Percentiles rank a stretch among this genome's conserved stretches.
These are phyloP conservation scores for Plectosphaerella plurivora DNA, from an alignment of 2,329 filamentous ascomycete genomes.

Conservation along the genomic window DNA sequence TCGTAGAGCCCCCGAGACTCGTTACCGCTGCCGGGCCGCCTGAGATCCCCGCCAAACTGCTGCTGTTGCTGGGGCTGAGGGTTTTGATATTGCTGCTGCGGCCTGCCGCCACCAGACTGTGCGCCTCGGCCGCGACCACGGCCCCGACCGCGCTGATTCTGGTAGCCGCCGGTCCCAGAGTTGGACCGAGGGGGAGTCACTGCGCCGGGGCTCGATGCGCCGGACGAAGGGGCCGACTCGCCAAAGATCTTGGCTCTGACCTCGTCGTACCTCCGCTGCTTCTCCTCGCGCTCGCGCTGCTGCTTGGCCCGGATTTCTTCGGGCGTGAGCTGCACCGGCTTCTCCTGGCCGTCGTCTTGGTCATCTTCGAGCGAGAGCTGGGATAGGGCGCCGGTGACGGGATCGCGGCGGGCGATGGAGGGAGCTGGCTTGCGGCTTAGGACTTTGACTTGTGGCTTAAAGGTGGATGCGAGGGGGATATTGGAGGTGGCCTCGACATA, in stretches of 20 bases:
- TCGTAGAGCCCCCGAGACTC: constrained; percentile 67
- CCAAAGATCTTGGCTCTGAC: constrained; percentile 85
- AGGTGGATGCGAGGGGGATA: constrained; percentile 62
- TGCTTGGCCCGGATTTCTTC: constrained; percentile 77
- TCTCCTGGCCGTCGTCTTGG: constrained; percentile 59
- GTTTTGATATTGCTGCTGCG: constrained; percentile 20
- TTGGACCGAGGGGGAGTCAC: constrained; percentile 52
- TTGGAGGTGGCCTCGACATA: constrained; percentile 64
- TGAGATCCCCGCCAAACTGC: not conserved
- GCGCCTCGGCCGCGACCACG: constrained; percentile 39
- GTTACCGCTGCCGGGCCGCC: constrained; percentile 16
- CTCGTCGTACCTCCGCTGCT: constrained; percentile 86
- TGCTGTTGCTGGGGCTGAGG: not conserved
- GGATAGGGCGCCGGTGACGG: constrained; percentile 38
- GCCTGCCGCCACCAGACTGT: constrained; percentile 27
- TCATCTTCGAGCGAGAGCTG: constrained; percentile 32
- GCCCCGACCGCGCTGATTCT: constrained; percentile 36
- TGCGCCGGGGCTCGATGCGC: constrained; percentile 57
- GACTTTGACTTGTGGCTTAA: constrained; percentile 80
- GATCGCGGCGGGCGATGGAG: constrained; percentile 56
- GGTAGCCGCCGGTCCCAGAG: constrained; percentile 31
- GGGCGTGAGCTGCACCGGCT: constrained; percentile 59
- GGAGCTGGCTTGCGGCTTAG: constrained; percentile 73
- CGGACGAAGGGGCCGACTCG: constrained; percentile 48
- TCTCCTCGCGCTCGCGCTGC: constrained; percentile 78